Percentiles rank a stretch among this genome's conserved stretches.
Conservation (phyloP, 495 filamentous ascomycete species). For the Pseudomonodictys pantanalensis region DNA sequence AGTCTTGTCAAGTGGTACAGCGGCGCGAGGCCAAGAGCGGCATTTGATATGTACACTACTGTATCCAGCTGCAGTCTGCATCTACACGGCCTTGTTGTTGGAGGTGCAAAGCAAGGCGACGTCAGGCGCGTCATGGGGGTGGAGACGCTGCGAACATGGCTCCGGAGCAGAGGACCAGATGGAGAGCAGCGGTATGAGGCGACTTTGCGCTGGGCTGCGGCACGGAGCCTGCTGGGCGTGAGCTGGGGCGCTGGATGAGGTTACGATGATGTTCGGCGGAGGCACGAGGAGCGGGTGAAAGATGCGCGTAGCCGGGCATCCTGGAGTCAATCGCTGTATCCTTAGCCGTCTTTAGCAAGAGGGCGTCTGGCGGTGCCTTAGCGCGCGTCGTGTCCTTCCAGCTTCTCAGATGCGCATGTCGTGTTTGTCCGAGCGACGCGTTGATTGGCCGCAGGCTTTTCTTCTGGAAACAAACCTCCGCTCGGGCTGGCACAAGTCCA, state of each 20-base stretch:
- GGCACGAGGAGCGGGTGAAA: slow-evolving; percentile 1
- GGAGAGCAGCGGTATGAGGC: background rate
- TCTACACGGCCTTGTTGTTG: background rate
- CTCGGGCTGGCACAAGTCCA: no score
- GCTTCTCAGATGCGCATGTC: no score
- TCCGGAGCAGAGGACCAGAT: background rate
- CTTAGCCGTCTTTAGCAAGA: slow-evolving; percentile 1
- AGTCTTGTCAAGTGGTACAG: background rate
- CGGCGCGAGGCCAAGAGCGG: background rate
- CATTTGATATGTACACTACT: no score
- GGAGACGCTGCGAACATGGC: background rate
- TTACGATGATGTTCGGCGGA: slow-evolving; percentile 10
- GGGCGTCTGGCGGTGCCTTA: background rate
- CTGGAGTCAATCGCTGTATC: slow-evolving; percentile 8
- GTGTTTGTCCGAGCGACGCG: no score
- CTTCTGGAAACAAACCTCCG: no score
- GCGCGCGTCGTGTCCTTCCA: no score
- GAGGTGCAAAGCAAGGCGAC: background rate
- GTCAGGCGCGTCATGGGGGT: background rate
- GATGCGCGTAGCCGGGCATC: slow-evolving; percentile 8
- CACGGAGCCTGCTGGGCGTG: slow-evolving; percentile 10
- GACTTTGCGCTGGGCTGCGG: background rate
- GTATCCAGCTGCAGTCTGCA: background rate
- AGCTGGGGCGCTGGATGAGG: slow-evolving; percentile 1
- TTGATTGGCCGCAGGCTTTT: no score